Percentiles rank a stretch among this genome's conserved stretches.
phyloP scores from a whole-genome alignment of 306 rosid genomes.

The Rosa chinensis region DNA sequence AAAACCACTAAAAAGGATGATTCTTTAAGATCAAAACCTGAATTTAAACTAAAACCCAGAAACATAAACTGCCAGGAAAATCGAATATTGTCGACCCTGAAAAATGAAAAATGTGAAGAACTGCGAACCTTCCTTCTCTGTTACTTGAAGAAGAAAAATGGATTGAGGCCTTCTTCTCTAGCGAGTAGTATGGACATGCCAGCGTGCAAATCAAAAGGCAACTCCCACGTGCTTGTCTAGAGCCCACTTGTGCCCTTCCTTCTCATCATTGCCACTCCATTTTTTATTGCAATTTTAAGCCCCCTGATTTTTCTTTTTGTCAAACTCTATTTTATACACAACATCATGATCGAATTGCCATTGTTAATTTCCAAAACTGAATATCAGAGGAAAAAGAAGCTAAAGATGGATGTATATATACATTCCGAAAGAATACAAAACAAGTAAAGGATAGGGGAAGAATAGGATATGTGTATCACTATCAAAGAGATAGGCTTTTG shows the following conservation, averaged over 20 bases:
- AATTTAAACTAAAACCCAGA: constrained; percentile 28
- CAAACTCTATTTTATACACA: constrained; percentile 57
- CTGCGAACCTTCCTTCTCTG: constrained; percentile 12
- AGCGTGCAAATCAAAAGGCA: constrained; percentile 78
- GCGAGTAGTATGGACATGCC: constrained; percentile 40
- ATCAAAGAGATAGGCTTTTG: constrained; percentile 25
- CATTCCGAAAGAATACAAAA: constrained; percentile 7
- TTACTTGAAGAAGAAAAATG: constrained; percentile 10
- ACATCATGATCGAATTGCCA: constrained; percentile 12
- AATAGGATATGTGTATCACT: constrained; percentile 36
- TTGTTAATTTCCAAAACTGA: constrained; percentile 28
- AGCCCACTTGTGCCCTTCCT: constrained; percentile 59
- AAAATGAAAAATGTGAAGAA: constrained; percentile 17
- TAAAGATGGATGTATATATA: constrained; percentile 4
- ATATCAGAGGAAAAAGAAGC: constrained; percentile 20
- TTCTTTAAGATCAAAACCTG: constrained; percentile 22
- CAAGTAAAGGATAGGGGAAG: constrained; percentile 4
- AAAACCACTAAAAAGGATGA: constrained; percentile 3
- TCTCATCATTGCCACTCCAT: constrained; percentile 64
- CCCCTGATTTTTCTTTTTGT: constrained; percentile 43
- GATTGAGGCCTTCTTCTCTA: background rate
- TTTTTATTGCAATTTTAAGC: constrained; percentile 29
- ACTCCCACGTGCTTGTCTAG: constrained; percentile 90
- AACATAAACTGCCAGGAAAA: constrained; percentile 37
- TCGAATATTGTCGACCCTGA: background rate